A percentile compares a stretch with the other conserved stretches of the same genome.
Evolutionary conservation across 495 filamentous ascomycete genomes (phyloP).

Genomic region (Podospora fimiseda): DNA sequence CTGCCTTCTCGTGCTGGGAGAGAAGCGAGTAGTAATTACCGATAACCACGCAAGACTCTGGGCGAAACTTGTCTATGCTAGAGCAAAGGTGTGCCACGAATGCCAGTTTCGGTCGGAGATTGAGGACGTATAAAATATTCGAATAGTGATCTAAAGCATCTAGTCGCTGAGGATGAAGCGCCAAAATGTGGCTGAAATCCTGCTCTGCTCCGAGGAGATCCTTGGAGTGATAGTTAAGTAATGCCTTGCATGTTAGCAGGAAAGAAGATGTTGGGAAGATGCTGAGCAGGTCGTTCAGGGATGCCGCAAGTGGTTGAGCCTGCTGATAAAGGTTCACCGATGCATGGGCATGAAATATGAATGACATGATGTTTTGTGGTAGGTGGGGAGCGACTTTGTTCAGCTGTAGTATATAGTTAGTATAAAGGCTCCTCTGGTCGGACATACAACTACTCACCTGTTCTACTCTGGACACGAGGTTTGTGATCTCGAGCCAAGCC

Average conservation of each 20-base stretch:
- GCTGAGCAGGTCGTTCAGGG: slow-evolving; percentile 65
- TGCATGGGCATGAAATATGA: slow-evolving; percentile 86
- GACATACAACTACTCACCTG: slow-evolving; percentile 56
- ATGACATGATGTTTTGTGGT: slow-evolving; percentile 85
- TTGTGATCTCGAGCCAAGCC: slow-evolving; percentile 83
- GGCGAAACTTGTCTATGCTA: slow-evolving; percentile 88
- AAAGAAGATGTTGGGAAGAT: slow-evolving; percentile 85
- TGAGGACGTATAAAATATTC: slow-evolving; percentile 94
- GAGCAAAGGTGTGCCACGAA: slow-evolving; percentile 88
- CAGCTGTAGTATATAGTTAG: slow-evolving; percentile 30
- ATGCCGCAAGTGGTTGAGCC: slow-evolving; percentile 60
- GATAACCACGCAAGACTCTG: slow-evolving; percentile 93
- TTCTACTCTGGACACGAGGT: slow-evolving; percentile 67
- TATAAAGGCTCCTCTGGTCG: not conserved
- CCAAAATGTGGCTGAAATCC: slow-evolving; percentile 76
- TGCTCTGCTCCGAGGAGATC: slow-evolving; percentile 81
- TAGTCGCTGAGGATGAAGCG: slow-evolving; percentile 75
- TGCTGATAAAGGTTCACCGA: slow-evolving; percentile 88
- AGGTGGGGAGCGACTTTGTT: slow-evolving; percentile 51
- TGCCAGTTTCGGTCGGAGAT: slow-evolving; percentile 75
- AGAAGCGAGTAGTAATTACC: slow-evolving; percentile 95
- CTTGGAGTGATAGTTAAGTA: slow-evolving; percentile 90
- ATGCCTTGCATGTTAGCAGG: slow-evolving; percentile 79
- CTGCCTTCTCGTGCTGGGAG: slow-evolving; percentile 94
- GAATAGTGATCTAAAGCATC: slow-evolving; percentile 92